Base-by-base conservation (phyloP, 345 rosid species). In the Corchorus capsularis region DNA sequence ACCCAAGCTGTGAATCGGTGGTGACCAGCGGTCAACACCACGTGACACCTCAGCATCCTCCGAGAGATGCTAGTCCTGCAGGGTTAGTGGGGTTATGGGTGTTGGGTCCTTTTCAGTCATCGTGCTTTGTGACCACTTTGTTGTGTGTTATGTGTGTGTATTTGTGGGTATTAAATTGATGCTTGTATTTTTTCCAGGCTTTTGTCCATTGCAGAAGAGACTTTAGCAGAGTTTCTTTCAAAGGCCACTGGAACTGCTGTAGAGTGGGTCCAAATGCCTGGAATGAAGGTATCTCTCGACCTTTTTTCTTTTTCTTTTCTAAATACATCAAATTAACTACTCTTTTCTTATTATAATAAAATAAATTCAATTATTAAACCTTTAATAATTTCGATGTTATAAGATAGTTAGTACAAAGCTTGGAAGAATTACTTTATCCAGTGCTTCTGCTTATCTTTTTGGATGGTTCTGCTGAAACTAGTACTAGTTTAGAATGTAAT, bases 201-300 rank as follows among this genome's bases (percentile, higher is more conserved):
- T 87, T 90, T 96, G 98, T 90, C 99, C 71, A 63, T 74, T 74
- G 77, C 77, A 74, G 77, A 96, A 91, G 98, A 96, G 85, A 91
- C 98, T 90, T 91, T 96, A 94, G 89, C 98, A 92, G 98, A 96
- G 93, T 96, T 94, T 94, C 97, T 96, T 91, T 96, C 99, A 77
- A 96, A 96, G 99, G 99, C 99, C 80, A 96, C 98, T 88, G 99
- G 99, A 91, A 96, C 99, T 82, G 98, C 99, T 83, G 96, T 96
- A 67, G 99, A 96, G 98, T 96, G 99, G 99, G 94, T 96, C 83
- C 99, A 96, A 89, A 96, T 94, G 98, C 99, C 98, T 91, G 98
- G 99, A 94, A 96, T 94, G 99, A 96, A 96, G 99, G 99, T 92
- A 63, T 70, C 22, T 52, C 91, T 41, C 35, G 45, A 39, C 46